Evolutionary conservation across 2,329 filamentous ascomycete species (phyloP), one percentile per base, ranked within the genome.

Genomic region (Raffaelea ambrosiae): DNA sequence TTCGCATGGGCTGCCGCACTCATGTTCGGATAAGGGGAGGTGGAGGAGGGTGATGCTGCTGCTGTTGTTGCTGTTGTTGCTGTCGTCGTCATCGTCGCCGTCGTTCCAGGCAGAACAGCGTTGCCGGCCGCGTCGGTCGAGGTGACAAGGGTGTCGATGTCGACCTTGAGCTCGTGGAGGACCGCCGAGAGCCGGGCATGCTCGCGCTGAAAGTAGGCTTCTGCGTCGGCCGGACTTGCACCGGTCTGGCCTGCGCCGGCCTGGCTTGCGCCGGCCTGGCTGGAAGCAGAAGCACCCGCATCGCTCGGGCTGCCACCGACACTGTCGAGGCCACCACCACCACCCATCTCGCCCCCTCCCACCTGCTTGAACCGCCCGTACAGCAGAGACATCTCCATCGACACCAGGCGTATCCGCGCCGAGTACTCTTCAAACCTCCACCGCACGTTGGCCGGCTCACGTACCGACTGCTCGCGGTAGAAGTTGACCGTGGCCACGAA

Each of bases 361-460:
- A 77, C 51, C 79, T 79, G 23, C 75, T 77, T 40, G 81, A 23
- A 77, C 53, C 76, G 78, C 1, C 86, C 82, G 60, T 90, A 88
- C 3, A 96, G 71, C 13, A 84, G 73, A 2, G 88, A 83, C 68
- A 94, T 85, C 50, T 95, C 88, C 60, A 85, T 81, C 1, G 85
- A 86, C 26, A 94, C 79, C 14, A 90, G 68, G 14, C 87, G 79
- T 46, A 86, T 73, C 26, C 76, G 73, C 1, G 85, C 78, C 29
- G 83, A 76, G 36, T 79, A 77, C 21, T 79, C 75, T 56, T 87
- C 82, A 33, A 88, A 77, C 53, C 81, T 82, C 67, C 81, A 82
- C 2, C 70, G 68, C 7, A 90, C 50, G 54, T 84, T 76, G 14
- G 75, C 66, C 0, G 87, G 85, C 31, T 84, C 71, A 2, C 72